A percentile compares a stretch with the other conserved stretches of the same genome.
These are phyloP conservation scores for Crithidia mellificae DNA, from an alignment of 208 protist genomes.

Conservation along the genomic window DNA sequence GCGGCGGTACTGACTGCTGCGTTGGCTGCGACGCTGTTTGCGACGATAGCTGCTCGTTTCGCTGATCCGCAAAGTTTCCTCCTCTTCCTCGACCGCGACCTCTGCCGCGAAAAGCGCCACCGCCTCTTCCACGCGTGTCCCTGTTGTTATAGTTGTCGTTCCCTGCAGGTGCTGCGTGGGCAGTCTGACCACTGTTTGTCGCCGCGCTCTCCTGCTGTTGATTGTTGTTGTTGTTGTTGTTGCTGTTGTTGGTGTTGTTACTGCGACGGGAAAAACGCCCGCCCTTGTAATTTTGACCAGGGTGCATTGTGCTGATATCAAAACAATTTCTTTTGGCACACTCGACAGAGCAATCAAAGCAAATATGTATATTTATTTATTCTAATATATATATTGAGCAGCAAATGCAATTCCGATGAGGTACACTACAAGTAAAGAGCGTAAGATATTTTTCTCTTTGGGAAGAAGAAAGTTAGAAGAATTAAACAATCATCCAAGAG, in stretches of 20 bases:
- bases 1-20: background rate
- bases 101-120: background rate
- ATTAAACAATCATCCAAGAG: no score
- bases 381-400: no score
- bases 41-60: background rate
- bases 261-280: background rate
- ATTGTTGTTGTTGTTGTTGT: background rate
- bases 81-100: background rate
- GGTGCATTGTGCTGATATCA: slow-evolving; percentile 42
- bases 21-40: no score
- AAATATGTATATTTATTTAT: background rate
- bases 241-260: background rate
- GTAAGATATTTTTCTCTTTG: no score
- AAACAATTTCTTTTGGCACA: no score
- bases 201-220: background rate
- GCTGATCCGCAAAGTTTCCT: background rate
- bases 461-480: no score
- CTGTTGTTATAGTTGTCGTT: background rate
- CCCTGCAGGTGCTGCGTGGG: background rate
- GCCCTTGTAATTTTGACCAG: slow-evolving; percentile 33
- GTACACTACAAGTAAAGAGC: no score
- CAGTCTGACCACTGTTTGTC: background rate
- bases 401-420: no score
- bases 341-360: background rate
- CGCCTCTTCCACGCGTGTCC: slow-evolving; percentile 1